Evolutionary conservation across 108 stramenopile species (phyloP), one percentile per base, ranked within the genome.

Genomic region (Cylindrotheca fusiformis): DNA sequence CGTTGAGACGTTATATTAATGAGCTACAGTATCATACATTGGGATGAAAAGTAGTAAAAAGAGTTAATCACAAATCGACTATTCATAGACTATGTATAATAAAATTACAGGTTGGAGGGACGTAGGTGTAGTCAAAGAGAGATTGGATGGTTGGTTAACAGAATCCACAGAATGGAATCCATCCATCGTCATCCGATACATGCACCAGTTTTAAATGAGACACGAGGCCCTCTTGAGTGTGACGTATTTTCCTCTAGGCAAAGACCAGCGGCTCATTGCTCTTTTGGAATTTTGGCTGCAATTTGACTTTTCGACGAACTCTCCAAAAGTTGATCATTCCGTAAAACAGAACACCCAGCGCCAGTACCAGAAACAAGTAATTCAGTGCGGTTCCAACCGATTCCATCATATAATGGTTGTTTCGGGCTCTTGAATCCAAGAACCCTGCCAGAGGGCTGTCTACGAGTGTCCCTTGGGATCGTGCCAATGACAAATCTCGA

Each of bases 401-500:
- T 41, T 41, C 36, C 36, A 41, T 41, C 36, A 41, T 41, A 14
- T 41, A 41, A 14, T 41, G 36, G 36, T 6, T 14, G 36, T 14
- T 41, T 41, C 36, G 6, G 6, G 36, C 36, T 41, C 36, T 6
- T 6, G 10, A 10, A 46, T 73, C 57, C 14, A 72, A 33, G 53
- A 66, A 82, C 48, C 82, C 82, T 14, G 72, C 45, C 45, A 83
- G 49, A 0, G 78, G 75, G 31, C 56, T 47, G 6, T 77, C 59
- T 4, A 63, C 74, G 32, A 84, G 25, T 1, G 75, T 66, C 17
- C 67, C 71, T 56, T 84, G 83, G 18, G 63, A 24, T 45, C 52
- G 52, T 21, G 48, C 80, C 27, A 81, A 19, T 18, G 77, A 47
- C 18, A 81, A 23, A 56, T 84, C 83, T 44, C 77, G 80, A 49